Base-by-base conservation (phyloP, 2,329 filamentous ascomycete species). In the Penicillium freii region DNA sequence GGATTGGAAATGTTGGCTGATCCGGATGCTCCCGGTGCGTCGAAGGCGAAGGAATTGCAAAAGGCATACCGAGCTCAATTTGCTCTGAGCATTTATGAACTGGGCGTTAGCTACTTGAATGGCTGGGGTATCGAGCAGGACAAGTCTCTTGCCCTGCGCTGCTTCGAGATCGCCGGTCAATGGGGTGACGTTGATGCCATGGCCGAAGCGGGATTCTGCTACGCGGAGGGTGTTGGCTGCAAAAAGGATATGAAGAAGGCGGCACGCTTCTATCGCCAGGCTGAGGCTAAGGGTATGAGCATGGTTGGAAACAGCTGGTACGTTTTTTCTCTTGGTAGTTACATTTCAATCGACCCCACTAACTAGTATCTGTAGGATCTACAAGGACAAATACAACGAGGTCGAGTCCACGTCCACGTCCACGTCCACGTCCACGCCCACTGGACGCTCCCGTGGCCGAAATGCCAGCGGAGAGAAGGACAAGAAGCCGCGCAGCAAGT, bases 241-340 rank as follows among this genome's bases (percentile, higher is more conserved):
- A 96, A 94, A 81, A 99, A 97, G 77, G 90, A 97, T 71, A 80
- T 97, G 71, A 97, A 92, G 80, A 97, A 92, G 78, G 93, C 91
- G 49, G 93, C 94, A 58, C 89, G 86, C 60, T 91, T 94, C 69
- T 97, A 97, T 73, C 87, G 94, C 23, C 83, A 88, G 79, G 94
- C 94, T 6, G 94, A 96, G 73, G 87, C 88, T 25, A 94, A 94
- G 76, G 94, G 94, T 7, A 92, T 97, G 81, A 96, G 87, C 75
- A 97, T 97, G 92, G 89, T 96, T 56, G 94, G 94, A 54, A 97
- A 97, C 73, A 97, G 92, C 80, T 99, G 94, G 93, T 96, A 81
- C 72, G 90, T 84, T 55, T 5, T 84, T 54, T 5, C 13, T 29
- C 13, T 6, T 33, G 56, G 3, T 34, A 25, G 27, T 19, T 3